phyloP scores from a whole-genome alignment of 306 rosid species.

The Prosopis cineraria region DNA sequence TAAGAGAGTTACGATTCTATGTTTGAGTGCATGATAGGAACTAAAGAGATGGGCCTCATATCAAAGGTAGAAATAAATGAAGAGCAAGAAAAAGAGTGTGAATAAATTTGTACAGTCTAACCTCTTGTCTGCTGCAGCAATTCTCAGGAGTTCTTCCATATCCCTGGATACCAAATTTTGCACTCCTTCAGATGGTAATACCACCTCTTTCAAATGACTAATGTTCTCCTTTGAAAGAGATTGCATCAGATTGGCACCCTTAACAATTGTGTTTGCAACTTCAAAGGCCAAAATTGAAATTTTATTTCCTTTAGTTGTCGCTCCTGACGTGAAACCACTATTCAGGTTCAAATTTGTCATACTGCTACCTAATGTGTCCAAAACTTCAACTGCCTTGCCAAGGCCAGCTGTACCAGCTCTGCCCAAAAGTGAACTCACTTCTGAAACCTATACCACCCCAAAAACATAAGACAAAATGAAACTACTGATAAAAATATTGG shows the following conservation, averaged over 20 bases:
- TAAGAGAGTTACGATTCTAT: conserved; percentile 38
- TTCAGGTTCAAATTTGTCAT: conserved; percentile 83
- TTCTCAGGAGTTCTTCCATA: conserved; percentile 85
- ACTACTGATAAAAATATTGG: not conserved
- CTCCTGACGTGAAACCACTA: conserved; percentile 86
- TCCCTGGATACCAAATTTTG: conserved; percentile 81
- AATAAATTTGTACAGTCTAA: conserved; percentile 39
- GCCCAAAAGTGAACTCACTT: conserved; percentile 90
- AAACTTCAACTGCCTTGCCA: conserved; percentile 98
- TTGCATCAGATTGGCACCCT: conserved; percentile 94
- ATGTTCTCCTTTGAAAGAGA: conserved; percentile 95
- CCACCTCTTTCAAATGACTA: conserved; percentile 83
- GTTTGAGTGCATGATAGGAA: conserved; percentile 18
- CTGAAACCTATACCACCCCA: conserved; percentile 75
- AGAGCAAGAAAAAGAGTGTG: not conserved
- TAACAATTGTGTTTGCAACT: conserved; percentile 96
- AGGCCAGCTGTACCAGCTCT: conserved; percentile 97
- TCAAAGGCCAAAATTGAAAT: conserved; percentile 95
- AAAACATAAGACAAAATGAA: conserved; percentile 23
- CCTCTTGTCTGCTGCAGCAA: conserved; percentile 98
- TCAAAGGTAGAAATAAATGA: conserved; percentile 11
- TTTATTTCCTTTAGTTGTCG: conserved; percentile 84
- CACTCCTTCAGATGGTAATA: conserved; percentile 92
- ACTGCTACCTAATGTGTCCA: conserved; percentile 98
- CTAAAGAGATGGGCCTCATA: conserved; percentile 32